Percentiles rank a stretch among this genome's conserved stretches.
phyloP scores from a whole-genome alignment of 768 basidiomycete genomes.

The Gelatoporia subvermispora region DNA sequence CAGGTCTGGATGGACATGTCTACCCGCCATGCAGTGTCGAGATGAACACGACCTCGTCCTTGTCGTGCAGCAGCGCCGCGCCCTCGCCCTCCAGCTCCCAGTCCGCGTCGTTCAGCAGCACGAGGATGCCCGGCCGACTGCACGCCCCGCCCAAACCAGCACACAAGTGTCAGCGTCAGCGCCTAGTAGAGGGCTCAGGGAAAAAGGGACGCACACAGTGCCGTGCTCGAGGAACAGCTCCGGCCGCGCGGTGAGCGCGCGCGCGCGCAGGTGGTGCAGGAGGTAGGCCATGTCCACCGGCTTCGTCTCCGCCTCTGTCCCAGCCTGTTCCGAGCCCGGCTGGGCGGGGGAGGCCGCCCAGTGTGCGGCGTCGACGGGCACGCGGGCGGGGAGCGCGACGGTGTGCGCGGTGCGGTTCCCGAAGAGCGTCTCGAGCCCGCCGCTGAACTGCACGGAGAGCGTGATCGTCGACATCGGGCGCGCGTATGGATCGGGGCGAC shows the following conservation, averaged over 20 bases:
- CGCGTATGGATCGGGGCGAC: too few relatives aligned
- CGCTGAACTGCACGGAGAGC: constrained; percentile 59
- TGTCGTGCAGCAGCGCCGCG: constrained; percentile 68
- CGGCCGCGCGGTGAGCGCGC: constrained; percentile 75
- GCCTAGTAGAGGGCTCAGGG: background rate
- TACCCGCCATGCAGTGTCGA: constrained; percentile 93
- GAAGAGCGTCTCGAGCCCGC: constrained; percentile 85
- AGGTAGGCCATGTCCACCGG: constrained; percentile 69
- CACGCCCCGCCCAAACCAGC: background rate
- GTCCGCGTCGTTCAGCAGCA: constrained; percentile 94
- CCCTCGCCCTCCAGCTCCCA: constrained; percentile 98
- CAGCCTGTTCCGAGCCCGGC: constrained; percentile 1
- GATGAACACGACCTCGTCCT: constrained; percentile 94
- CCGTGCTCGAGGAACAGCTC: constrained; percentile 87
- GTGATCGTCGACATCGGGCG: too few relatives aligned
- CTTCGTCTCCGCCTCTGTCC: constrained; percentile 23
- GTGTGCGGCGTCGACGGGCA: constrained; percentile 22
- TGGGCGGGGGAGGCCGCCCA: constrained; percentile 15
- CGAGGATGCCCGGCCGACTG: constrained; percentile 94
- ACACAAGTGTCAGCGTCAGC: constrained; percentile 3
- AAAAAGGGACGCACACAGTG: constrained; percentile 62
- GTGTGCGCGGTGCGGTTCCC: constrained; percentile 57
- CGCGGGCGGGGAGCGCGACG: constrained; percentile 47
- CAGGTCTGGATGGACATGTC: too few relatives aligned
- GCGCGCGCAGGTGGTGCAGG: constrained; percentile 71